Evolutionary conservation across 1,284 basidiomycete genomes (phyloP), one percentile per base, ranked within the genome.

Genomic region (Ustilago cynodontis): DNA sequence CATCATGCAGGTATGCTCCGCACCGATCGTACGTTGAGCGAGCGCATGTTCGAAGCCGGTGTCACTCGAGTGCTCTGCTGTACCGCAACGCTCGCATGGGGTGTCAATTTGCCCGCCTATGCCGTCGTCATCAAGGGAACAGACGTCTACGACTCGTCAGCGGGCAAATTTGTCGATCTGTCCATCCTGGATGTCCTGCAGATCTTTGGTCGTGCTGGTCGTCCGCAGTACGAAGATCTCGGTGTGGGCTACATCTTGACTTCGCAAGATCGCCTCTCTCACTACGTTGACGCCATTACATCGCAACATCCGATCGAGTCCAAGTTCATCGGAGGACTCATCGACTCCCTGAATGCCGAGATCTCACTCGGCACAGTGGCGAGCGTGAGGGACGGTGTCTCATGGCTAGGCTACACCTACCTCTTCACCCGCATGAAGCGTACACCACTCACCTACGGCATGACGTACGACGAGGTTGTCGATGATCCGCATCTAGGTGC

Each of bases 1-100:
- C 98, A 99, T 86, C 96, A 99, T 87, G 97, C 97, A 33, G 97
- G 97, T 26, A 99, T 99, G 97, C 88, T 99, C 65, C 90, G 97
- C 50, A 91, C 91, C 3, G 97, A 99, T 85, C 89, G 97, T 71
- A 98, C 94, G 83, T 90, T 99, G 88, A 96, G 94, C 91, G 97
- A 99, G 87, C 89, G 91, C 80, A 91, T 98, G 91, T 99, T 99
- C 79, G 93, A 93, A 82, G 91, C 93, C 13, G 91, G 92, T 78
- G 92, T 91, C 13, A 95, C 99, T 83, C 77, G 97, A 93, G 94
- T 98, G 54, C 89, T 99, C 11, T 98, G 94, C 87, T 99, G 97
- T 88, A 99, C 97, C 2, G 94, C 97, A 2, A 99, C 97, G 0
- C 89, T 99, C 35, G 97, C 97, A 1, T 99, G 97, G 97, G 97